Evolutionary conservation across 1,139 yeast genomes (phyloP).

Genomic region (Magnusiomyces tetraspermus): DNA sequence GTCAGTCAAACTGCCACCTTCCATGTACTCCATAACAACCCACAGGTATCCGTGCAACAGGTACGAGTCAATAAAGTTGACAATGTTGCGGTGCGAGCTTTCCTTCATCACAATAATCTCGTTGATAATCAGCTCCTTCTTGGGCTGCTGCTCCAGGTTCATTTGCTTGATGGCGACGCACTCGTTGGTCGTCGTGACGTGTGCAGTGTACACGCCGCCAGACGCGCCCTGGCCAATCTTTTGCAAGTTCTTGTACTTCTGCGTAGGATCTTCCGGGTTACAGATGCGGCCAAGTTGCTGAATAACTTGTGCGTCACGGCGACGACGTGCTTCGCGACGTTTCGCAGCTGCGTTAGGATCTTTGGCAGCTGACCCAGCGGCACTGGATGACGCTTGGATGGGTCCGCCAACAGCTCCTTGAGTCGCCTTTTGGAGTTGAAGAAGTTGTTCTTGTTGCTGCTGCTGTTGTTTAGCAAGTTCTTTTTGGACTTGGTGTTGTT

Average conservation of each 20-base stretch:
- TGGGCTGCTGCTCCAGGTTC: constrained; percentile 86
- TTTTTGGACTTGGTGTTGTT: constrained; percentile 13
- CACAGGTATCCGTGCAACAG: constrained; percentile 60
- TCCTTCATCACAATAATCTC: constrained; percentile 95
- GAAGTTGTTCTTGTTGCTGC: constrained; percentile 22
- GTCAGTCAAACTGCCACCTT: constrained; percentile 93
- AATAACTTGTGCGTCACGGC: constrained; percentile 59
- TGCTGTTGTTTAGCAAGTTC: constrained; percentile 18
- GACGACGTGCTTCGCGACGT: constrained; percentile 66
- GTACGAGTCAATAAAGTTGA: constrained; percentile 83
- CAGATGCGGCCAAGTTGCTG: constrained; percentile 69
- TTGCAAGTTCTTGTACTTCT: constrained; percentile 52
- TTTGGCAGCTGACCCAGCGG: constrained; percentile 26
- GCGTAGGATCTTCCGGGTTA: constrained; percentile 75
- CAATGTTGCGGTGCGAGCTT: constrained; percentile 83
- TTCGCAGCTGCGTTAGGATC: constrained; percentile 39
- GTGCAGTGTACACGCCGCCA: constrained; percentile 94
- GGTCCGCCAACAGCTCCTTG: constrained; percentile 26
- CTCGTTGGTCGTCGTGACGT: constrained; percentile 44
- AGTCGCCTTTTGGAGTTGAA: constrained; percentile 29
- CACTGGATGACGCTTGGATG: constrained; percentile 22
- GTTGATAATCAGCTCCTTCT: constrained; percentile 87
- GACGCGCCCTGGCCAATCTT: constrained; percentile 98
- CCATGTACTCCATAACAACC: constrained; percentile 99
- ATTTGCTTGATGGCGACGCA: constrained; percentile 94